Conservation (phyloP, 495 filamentous ascomycete genomes). For the Cudoniella acicularis region DNA sequence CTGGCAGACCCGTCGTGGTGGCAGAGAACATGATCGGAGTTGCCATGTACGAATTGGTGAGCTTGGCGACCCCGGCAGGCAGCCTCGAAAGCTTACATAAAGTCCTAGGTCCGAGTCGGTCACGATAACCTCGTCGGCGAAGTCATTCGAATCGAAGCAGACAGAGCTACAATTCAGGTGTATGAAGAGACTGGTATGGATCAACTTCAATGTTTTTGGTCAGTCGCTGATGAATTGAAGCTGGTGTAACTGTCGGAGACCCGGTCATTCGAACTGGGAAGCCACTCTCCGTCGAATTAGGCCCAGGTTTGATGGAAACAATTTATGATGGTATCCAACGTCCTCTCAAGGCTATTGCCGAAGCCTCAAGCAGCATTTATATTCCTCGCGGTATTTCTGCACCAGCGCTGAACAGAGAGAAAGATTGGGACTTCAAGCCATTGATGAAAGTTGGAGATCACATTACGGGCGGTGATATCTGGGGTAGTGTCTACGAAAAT, state of each 20-base stretch:
- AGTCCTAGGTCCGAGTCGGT: conserved; percentile 73
- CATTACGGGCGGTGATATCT: conserved; percentile 93
- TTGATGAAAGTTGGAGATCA: conserved; percentile 91
- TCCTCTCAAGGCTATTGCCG: conserved; percentile 79
- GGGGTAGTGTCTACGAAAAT: conserved; percentile 93
- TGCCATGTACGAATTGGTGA: conserved; percentile 98
- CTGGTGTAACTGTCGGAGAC: conserved; percentile 94
- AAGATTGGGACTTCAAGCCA: conserved; percentile 94
- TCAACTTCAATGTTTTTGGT: conserved; percentile 4
- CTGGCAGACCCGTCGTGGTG: conserved; percentile 81
- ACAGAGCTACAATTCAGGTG: conserved; percentile 96
- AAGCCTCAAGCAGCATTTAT: conserved; percentile 80
- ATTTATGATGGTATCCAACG: conserved; percentile 99
- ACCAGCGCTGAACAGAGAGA: conserved; percentile 80
- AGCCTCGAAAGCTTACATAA: conserved; percentile 20
- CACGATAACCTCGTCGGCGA: conserved; percentile 88
- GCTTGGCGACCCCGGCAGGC: conserved; percentile 16
- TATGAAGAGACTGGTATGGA: conserved; percentile 93
- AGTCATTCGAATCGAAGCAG: conserved; percentile 94
- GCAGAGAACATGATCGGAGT: conserved; percentile 98
- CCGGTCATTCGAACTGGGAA: conserved; percentile 87
- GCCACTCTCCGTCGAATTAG: conserved; percentile 94
- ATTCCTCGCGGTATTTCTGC: conserved; percentile 93
- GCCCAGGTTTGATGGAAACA: conserved; percentile 95
- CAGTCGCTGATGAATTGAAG: conserved; percentile 39